Percentiles rank a stretch among this genome's conserved stretches.
Evolutionary conservation across 805 yeast species (phyloP).

Genomic region (Candida coquimbonensis): DNA sequence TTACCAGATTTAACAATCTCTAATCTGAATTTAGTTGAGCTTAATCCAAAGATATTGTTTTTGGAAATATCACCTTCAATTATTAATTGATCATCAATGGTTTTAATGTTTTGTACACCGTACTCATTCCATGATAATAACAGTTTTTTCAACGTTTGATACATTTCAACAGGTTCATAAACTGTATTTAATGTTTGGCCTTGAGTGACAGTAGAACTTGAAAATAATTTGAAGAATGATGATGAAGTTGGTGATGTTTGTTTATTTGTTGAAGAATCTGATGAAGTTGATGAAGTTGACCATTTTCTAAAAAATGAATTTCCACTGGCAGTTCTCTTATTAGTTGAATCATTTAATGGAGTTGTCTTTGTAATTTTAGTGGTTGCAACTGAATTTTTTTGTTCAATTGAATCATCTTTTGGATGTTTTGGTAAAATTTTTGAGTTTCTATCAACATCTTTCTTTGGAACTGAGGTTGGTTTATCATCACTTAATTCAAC

Average conservation of each 20-base stretch:
- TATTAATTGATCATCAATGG: conserved; percentile 35
- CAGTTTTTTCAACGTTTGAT: conserved; percentile 55
- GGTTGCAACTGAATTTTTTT: conserved; percentile 11
- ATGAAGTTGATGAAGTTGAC: conserved; percentile 17
- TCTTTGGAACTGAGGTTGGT: conserved; percentile 2
- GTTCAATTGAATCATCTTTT: conserved; percentile 7
- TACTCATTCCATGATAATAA: conserved; percentile 63
- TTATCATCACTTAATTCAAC: too few relatives aligned
- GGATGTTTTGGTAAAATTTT: conserved; percentile 9
- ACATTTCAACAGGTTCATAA: conserved; percentile 43
- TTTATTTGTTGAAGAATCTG: conserved; percentile 18
- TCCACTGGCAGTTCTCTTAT: conserved; percentile 17
- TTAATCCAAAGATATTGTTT: conserved; percentile 53
- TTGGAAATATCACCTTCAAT: conserved; percentile 59
- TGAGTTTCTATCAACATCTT: conserved; percentile 13
- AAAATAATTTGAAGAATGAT: conserved; percentile 28
- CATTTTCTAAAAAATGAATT: conserved; percentile 24
- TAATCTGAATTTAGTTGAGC: conserved; percentile 58
- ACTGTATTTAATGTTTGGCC: conserved; percentile 26
- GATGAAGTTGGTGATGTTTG: conserved; percentile 10
- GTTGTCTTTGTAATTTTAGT: conserved; percentile 7
- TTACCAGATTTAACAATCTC: conserved; percentile 36
- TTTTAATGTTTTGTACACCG: conserved; percentile 52
- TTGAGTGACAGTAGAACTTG: conserved; percentile 10
- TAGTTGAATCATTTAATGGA: conserved; percentile 19